Conservation (phyloP, 352 stramenopile species). For the Blastocystis sp. region DNA sequence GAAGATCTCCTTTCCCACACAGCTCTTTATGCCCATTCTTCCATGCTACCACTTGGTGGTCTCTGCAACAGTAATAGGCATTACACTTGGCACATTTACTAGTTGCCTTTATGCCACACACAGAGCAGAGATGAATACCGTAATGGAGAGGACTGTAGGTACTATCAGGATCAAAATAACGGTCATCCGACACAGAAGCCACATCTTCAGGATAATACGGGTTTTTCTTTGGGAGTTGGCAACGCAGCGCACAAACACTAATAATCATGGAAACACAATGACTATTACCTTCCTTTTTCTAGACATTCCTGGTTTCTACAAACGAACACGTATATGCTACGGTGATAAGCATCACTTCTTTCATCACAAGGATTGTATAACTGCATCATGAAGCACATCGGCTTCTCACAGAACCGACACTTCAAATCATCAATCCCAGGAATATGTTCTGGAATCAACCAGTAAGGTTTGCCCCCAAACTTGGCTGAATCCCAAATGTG, state of each 20-base stretch:
- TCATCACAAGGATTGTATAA: constrained; percentile 58
- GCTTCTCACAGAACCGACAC: constrained; percentile 23
- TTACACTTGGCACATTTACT: constrained; percentile 45
- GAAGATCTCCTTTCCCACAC: background rate
- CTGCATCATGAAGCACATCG: constrained; percentile 51
- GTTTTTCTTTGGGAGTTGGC: constrained; percentile 46
- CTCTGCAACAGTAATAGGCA: constrained; percentile 48
- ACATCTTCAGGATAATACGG: constrained; percentile 30
- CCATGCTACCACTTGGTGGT: constrained; percentile 51
- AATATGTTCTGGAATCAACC: constrained; percentile 36
- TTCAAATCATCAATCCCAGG: background rate
- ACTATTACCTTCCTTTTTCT: constrained; percentile 9
- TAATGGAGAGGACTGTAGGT: constrained; percentile 38
- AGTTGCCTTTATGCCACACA: constrained; percentile 16
- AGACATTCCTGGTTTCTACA: constrained; percentile 54
- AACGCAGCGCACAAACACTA: constrained; percentile 12
- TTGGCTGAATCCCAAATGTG: constrained; percentile 53
- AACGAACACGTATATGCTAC: constrained; percentile 58
- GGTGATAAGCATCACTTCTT: background rate
- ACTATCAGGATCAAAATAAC: background rate
- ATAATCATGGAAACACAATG: background rate
- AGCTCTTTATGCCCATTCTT: constrained; percentile 24
- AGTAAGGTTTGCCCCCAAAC: constrained; percentile 50
- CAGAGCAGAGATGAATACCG: constrained; percentile 32
- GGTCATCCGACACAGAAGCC: background rate